A percentile compares a stretch with the other conserved stretches of the same genome.
These are phyloP conservation scores for Prunus padus DNA, from an alignment of 306 rosid species.

Conservation along the genomic window DNA sequence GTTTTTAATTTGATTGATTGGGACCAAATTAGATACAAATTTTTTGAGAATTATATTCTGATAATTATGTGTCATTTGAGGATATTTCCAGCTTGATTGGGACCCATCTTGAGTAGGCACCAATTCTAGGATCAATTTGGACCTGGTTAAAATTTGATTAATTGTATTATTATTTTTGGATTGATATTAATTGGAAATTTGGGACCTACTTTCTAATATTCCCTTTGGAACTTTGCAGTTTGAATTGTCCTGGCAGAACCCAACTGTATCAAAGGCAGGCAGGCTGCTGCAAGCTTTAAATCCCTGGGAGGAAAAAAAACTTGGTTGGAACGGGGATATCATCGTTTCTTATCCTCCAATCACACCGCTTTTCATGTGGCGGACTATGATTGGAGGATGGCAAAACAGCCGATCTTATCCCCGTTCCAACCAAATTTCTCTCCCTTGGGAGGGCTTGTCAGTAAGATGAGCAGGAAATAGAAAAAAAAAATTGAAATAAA, in stretches of 20 bases:
- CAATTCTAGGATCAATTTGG: neutral
- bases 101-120: neutral
- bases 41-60: neutral
- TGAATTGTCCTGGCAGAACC: conserved; percentile 99
- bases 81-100: neutral
- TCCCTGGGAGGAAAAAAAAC: conserved; percentile 86
- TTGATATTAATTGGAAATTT: neutral
- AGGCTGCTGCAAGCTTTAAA: conserved; percentile 74
- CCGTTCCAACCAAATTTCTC: too few species aligned
- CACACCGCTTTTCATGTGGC: too few species aligned
- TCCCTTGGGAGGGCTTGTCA: conserved; percentile 78
- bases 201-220: neutral
- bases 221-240: conserved; percentile 54
- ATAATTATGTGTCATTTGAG: neutral
- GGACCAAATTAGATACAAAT: neutral
- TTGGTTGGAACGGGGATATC: too few species aligned
- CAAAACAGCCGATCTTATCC: too few species aligned
- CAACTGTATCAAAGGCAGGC: conserved; percentile 82
- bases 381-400: too few species aligned
- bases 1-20: neutral
- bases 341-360: too few species aligned
- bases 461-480: conserved; percentile 31
- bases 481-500: too few species aligned
- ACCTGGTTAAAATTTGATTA: neutral
- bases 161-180: neutral